These are phyloP conservation scores for Arctostaphylos glauca DNA, from an alignment of 148 eudicot genomes.

Conservation along the genomic window DNA sequence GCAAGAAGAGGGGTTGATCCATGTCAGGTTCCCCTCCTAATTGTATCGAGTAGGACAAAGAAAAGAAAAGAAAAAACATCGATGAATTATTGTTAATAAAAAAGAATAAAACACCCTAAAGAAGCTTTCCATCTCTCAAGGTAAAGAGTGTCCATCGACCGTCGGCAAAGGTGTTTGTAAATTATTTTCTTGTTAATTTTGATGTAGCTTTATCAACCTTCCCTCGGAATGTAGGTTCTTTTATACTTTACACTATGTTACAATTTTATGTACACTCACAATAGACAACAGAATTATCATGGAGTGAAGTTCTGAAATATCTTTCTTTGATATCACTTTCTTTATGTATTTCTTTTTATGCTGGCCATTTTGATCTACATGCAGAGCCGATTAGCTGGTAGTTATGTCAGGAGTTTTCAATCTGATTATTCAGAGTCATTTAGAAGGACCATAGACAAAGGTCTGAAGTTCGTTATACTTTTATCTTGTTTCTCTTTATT, in stretches of 20 bases:
- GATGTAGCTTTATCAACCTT: not conserved
- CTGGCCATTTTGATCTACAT: not conserved
- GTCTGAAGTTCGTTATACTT: conserved; percentile 23
- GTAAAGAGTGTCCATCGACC: not conserved
- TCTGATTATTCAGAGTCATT: conserved; percentile 34
- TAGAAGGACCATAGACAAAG: conserved; percentile 40
- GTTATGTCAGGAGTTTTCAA: conserved; percentile 30
- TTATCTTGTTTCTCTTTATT: not conserved
- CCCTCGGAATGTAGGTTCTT: not conserved
- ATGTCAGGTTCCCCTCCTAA: no score
- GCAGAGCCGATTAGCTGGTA: conserved; percentile 39
- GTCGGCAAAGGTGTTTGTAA: not conserved
- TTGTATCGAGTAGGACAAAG: no score
- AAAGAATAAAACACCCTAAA: not conserved
- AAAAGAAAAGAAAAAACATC: not conserved
- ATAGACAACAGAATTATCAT: not conserved
- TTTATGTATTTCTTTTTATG: not conserved
- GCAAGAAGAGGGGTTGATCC: no score
- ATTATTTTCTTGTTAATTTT: not conserved
- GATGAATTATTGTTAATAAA: not conserved
- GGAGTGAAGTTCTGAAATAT: not conserved
- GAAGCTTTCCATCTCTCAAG: not conserved
- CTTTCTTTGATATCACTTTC: not conserved
- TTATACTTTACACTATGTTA: not conserved
- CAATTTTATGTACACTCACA: not conserved